These are phyloP conservation scores for Yamadazyma sp. DNA, from an alignment of 805 yeast genomes.

Conservation along the genomic window DNA sequence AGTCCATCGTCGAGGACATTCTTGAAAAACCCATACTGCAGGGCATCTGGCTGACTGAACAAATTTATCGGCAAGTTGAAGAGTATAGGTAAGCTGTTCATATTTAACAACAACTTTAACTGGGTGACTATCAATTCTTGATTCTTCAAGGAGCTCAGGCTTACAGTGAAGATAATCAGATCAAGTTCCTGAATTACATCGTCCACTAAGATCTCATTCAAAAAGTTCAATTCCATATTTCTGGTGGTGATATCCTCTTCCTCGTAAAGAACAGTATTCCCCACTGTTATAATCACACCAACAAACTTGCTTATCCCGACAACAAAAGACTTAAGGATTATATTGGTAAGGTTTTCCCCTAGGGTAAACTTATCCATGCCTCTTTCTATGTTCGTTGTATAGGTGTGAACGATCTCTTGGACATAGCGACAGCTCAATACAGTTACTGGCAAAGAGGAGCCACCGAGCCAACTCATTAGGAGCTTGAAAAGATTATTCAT, in stretches of 20 bases:
- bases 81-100: slow-evolving; percentile 23
- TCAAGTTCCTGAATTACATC: slow-evolving; percentile 30
- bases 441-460: slow-evolving; percentile 73
- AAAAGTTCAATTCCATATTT: slow-evolving; percentile 50
- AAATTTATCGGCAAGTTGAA: slow-evolving; percentile 11
- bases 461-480: slow-evolving; percentile 72
- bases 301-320: slow-evolving; percentile 57
- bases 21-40: slow-evolving; percentile 7
- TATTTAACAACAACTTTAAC: slow-evolving; percentile 25
- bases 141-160: slow-evolving; percentile 11
- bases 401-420: slow-evolving; percentile 52
- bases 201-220: slow-evolving; percentile 23
- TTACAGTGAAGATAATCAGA: slow-evolving; percentile 28
- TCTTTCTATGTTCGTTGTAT: slow-evolving; percentile 21
- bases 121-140: slow-evolving; percentile 19
- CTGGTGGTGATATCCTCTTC: slow-evolving; percentile 75
- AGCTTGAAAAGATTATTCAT: slow-evolving; percentile 54
- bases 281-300: slow-evolving; percentile 45
- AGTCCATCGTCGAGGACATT: slow-evolving; percentile 21
- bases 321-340: slow-evolving; percentile 50
- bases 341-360: slow-evolving; percentile 32
- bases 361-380: slow-evolving; percentile 23
- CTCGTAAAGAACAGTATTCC: slow-evolving; percentile 62
- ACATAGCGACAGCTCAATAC: slow-evolving; percentile 74
- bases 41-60: slow-evolving; percentile 4